A percentile compares a stretch with the other conserved stretches of the same genome.
Evolutionary conservation across 2,329 filamentous ascomycete species (phyloP).

Genomic region (Zasmidium cellare): DNA sequence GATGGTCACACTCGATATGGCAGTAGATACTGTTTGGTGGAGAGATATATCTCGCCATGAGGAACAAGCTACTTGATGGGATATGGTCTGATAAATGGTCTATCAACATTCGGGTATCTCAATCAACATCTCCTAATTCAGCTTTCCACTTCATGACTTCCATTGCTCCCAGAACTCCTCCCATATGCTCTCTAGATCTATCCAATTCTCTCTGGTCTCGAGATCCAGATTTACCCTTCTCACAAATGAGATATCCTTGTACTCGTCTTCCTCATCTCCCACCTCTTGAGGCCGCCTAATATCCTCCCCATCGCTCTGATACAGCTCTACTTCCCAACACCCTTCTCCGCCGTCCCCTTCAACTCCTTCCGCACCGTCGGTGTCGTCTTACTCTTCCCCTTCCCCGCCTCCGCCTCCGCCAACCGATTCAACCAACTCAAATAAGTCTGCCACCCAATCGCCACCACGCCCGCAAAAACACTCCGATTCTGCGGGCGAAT

Average conservation of each 20-base stretch:
- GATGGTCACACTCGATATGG: not conserved
- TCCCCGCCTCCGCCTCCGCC: slow-evolving; percentile 59
- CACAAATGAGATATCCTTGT: not conserved
- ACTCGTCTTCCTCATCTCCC: not conserved
- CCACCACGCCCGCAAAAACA: slow-evolving; percentile 73
- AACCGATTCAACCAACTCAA: slow-evolving; percentile 74
- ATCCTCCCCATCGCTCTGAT: no score
- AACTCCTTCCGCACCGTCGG: slow-evolving; percentile 10
- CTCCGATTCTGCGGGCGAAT: slow-evolving; percentile 76
- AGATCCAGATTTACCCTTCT: no score
- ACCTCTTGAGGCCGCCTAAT: no score
- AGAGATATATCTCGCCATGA: not conserved
- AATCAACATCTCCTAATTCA: no score
- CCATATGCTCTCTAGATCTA: not conserved
- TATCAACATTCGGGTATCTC: not conserved
- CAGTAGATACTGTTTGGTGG: not conserved
- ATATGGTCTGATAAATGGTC: not conserved
- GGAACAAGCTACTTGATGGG: not conserved
- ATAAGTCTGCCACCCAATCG: slow-evolving; percentile 92
- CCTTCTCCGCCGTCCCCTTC: slow-evolving; percentile 8
- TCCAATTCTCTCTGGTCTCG: not conserved
- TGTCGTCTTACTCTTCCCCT: slow-evolving; percentile 23
- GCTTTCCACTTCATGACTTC: no score
- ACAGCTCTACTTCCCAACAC: slow-evolving; percentile 2
- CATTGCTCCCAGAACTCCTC: no score